phyloP scores from a whole-genome alignment of 2,329 filamentous ascomycete species.

The Penicillium sp. region DNA sequence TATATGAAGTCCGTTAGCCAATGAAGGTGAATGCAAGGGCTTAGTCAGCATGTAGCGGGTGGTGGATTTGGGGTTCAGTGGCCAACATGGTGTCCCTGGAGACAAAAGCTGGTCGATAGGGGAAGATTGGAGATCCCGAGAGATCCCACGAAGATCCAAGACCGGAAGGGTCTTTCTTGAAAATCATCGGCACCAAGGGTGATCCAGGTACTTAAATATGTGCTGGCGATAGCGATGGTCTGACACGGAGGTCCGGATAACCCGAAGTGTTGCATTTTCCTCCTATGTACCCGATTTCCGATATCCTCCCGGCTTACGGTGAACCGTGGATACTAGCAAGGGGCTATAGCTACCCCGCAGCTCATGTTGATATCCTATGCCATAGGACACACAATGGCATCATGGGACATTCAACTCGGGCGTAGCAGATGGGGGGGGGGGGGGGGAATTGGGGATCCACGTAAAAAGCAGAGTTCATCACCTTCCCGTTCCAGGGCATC shows the following conservation, averaged over 20 bases:
- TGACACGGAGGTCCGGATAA: background rate
- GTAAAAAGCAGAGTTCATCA: background rate
- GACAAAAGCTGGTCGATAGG: background rate
- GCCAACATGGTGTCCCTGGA: background rate
- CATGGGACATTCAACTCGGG: background rate
- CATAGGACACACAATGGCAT: background rate
- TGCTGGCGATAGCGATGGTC: background rate
- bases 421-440: background rate
- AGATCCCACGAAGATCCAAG: background rate
- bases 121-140: background rate
- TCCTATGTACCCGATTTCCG: constrained; percentile 7
- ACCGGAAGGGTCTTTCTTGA: background rate
- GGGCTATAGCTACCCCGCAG: background rate
- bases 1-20: background rate
- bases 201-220: background rate
- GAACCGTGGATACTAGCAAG: background rate
- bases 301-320: background rate
- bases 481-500: background rate
- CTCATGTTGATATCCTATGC: background rate
- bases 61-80: background rate
- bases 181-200: background rate
- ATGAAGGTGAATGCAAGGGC: background rate
- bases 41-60: background rate
- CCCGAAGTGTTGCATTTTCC: constrained; percentile 4
- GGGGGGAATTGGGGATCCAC: background rate